Percentiles rank a stretch among this genome's conserved stretches.
Conservation (phyloP, 805 yeast species). For the Metschnikowia proteae region DNA sequence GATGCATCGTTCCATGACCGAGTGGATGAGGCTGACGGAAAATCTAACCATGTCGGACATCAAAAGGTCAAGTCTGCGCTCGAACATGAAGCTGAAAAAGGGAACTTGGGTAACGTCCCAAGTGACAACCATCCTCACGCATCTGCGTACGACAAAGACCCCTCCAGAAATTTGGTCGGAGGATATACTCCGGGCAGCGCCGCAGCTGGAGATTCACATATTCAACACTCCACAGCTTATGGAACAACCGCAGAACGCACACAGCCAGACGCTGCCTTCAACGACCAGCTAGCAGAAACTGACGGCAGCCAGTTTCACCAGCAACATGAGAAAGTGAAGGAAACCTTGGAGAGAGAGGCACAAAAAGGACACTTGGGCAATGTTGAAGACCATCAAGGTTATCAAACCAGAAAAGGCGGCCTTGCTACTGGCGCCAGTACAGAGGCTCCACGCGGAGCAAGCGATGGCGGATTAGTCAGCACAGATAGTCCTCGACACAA, state of each 20-base stretch:
- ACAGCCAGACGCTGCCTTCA: conserved; percentile 6
- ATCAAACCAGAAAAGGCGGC: not conserved
- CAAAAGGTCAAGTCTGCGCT: conserved; percentile 8
- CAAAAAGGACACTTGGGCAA: conserved; percentile 4
- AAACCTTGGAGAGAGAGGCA: conserved; percentile 4
- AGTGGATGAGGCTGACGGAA: conserved; percentile 10
- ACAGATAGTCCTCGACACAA: not conserved
- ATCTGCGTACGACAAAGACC: not conserved
- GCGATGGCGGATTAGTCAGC: conserved; percentile 5
- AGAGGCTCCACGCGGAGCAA: conserved; percentile 4
- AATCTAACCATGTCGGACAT: conserved; percentile 8
- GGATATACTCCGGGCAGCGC: not conserved
- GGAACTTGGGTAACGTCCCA: conserved; percentile 9
- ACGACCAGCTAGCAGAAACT: not conserved
- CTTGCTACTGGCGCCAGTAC: not conserved
- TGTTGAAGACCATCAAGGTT: not conserved
- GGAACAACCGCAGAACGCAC: not conserved
- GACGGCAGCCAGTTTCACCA: conserved; percentile 5
- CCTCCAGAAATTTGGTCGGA: not conserved
- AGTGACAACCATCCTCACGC: not conserved
- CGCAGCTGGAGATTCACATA: not conserved
- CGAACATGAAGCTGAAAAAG: conserved; percentile 10
- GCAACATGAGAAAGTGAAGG: conserved; percentile 6
- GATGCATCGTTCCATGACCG: conserved; percentile 11
- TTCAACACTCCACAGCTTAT: not conserved